Evolutionary conservation across 1,139 yeast genomes (phyloP).

Genomic region (Arxiozyma slooffiae): DNA sequence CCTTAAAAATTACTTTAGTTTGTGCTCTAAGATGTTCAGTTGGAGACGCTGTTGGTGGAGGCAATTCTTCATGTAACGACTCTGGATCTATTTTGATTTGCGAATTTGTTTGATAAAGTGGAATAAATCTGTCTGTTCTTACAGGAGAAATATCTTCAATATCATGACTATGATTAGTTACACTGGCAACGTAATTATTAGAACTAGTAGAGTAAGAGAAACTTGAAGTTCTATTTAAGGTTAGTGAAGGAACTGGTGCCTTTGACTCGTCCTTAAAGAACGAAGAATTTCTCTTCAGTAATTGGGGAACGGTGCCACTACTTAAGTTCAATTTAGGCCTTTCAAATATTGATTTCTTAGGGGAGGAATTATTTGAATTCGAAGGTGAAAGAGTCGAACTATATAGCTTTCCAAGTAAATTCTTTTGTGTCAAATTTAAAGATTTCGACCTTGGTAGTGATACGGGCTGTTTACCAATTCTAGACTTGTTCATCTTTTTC

Average conservation of each 20-base stretch:
- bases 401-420: neutral
- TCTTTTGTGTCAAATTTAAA: conserved; percentile 13
- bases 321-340: conserved; percentile 17
- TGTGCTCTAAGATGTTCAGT: conserved; percentile 55
- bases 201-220: neutral
- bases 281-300: conserved; percentile 27
- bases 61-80: conserved; percentile 24
- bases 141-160: conserved; percentile 4
- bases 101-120: conserved; percentile 40
- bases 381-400: neutral
- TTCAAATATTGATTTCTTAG: conserved; percentile 7
- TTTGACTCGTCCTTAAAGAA: conserved; percentile 25
- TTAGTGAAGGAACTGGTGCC: conserved; percentile 3
- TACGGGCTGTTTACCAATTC: conserved; percentile 11
- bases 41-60: conserved; percentile 41
- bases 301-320: conserved; percentile 19
- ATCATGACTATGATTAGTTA: neutral
- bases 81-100: conserved; percentile 24
- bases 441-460: conserved; percentile 19
- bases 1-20: conserved; percentile 62
- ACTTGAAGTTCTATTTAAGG: neutral
- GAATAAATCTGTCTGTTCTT: conserved; percentile 42
- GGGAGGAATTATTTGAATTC: neutral
- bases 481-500: conserved; percentile 2
- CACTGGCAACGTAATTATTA: neutral